Base-by-base conservation (phyloP, 306 rosid species). In the Prunus mume region DNA sequence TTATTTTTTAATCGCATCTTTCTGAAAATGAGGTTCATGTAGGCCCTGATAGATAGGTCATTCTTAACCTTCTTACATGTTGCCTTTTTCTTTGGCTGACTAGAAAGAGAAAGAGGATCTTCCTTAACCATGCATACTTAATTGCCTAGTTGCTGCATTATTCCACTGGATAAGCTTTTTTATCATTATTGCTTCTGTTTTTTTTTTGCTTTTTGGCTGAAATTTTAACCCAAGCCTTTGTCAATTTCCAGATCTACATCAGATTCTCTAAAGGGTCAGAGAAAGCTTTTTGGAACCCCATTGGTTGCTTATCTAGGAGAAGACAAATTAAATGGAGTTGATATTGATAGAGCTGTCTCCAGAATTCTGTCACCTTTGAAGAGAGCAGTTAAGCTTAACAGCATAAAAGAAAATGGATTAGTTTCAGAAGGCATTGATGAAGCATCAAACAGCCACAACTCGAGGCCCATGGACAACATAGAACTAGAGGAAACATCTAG, bases 201-300 rank as follows among this genome's bases (percentile, higher is more conserved):
- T 6, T 38, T 6, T 57, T 24, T 43, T 14, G n/a, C 14, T 24
- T 41, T 22, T 46, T 60, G 22, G 63, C 17, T 34, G 22, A 13
- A 24, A 52, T 81, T 65, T 68, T 70, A 51, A 34, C 68, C 12
- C 28, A 76, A 50, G 51, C 1, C 28, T 8, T 77, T 49, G 46
- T 75, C 80, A 76, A 32, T 72, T 60, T 57, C 67, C 79, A 88
- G 91, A 80, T 85, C 85, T 81, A 67, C 80, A 45, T 74, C 74
- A 60, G 86, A 92, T 77, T 87, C 85, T 63, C 43, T 68, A 79
- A 93, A 92, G 87, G 87, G 86, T 84, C 94, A 84, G 58, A 86
- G 85, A 84, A 93, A 93, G 91, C 85, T 77, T 71, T 87, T 96
- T 56, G 99, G 98, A 62, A 76, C 96, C 55, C 97, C 99, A 65